phyloP scores from a whole-genome alignment of 352 stramenopile genomes.

The Phytopythium vexans region DNA sequence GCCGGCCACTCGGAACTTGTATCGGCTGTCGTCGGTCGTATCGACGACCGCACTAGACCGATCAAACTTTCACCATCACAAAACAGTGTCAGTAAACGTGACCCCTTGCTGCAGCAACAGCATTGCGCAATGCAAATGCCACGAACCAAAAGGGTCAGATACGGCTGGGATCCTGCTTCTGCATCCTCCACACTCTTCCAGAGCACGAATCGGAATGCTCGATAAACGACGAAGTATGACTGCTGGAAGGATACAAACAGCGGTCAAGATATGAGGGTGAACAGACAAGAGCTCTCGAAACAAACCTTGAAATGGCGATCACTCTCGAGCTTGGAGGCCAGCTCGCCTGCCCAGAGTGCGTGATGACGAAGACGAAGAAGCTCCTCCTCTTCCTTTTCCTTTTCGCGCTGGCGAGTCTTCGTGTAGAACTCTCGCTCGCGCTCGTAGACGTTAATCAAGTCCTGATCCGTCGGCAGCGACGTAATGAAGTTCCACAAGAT shows the following conservation, averaged over 20 bases:
- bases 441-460: constrained; percentile 76
- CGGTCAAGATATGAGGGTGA: constrained; percentile 3
- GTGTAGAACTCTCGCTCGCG: constrained; percentile 60
- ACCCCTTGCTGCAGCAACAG: neutral
- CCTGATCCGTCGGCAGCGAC: constrained; percentile 75
- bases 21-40: constrained; percentile 59
- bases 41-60: constrained; percentile 51
- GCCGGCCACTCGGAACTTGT: constrained; percentile 60
- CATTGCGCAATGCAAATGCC: neutral
- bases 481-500: constrained; percentile 81
- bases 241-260: constrained; percentile 24
- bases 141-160: constrained; percentile 64
- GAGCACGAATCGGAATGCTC: constrained; percentile 69
- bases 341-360: constrained; percentile 57
- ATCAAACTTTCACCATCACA: constrained; percentile 51
- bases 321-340: constrained; percentile 59
- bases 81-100: neutral
- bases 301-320: constrained; percentile 71
- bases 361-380: constrained; percentile 59
- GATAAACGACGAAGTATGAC: constrained; percentile 60
- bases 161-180: constrained; percentile 42
- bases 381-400: constrained; percentile 46
- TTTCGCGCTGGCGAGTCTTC: constrained; percentile 28
- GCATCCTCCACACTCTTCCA: constrained; percentile 81
- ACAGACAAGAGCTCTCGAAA: neutral